Evolutionary conservation across 2,329 filamentous ascomycete species (phyloP).

Genomic region (Colletotrichum incanum): DNA sequence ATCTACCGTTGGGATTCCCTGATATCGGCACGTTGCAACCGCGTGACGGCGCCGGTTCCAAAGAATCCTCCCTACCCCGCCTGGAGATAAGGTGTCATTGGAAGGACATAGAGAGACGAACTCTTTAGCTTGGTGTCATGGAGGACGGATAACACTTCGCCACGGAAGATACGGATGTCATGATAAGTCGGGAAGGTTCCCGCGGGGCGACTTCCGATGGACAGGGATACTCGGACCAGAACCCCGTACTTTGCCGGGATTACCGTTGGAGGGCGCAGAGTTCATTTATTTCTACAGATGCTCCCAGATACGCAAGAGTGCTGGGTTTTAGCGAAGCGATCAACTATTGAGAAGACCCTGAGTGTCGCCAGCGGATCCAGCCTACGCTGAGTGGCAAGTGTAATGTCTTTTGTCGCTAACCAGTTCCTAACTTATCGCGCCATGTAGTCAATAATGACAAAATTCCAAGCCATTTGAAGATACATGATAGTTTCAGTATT

Average conservation of each 20-base stretch:
- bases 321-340: no score
- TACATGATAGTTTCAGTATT: no score
- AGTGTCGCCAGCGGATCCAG: no score
- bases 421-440: no score
- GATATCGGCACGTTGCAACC: conserved; percentile 26
- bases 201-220: conserved; percentile 31
- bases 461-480: no score
- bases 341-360: neutral
- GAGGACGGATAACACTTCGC: neutral
- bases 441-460: no score
- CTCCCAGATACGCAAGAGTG: neutral
- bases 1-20: conserved; percentile 20
- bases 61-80: conserved; percentile 18
- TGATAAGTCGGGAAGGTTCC: conserved; percentile 34
- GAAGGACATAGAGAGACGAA: neutral
- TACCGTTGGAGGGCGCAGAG: neutral
- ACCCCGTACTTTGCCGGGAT: conserved; percentile 27
- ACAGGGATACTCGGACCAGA: neutral
- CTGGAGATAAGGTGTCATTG: conserved; percentile 30
- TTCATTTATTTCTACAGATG: neutral
- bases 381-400: no score
- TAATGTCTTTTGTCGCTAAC: no score
- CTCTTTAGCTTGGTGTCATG: neutral
- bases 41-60: conserved; percentile 10
- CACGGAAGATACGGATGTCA: conserved; percentile 19